phyloP scores from a whole-genome alignment of 768 basidiomycete genomes.

The Tylopilus plumbeoviolaceoides region DNA sequence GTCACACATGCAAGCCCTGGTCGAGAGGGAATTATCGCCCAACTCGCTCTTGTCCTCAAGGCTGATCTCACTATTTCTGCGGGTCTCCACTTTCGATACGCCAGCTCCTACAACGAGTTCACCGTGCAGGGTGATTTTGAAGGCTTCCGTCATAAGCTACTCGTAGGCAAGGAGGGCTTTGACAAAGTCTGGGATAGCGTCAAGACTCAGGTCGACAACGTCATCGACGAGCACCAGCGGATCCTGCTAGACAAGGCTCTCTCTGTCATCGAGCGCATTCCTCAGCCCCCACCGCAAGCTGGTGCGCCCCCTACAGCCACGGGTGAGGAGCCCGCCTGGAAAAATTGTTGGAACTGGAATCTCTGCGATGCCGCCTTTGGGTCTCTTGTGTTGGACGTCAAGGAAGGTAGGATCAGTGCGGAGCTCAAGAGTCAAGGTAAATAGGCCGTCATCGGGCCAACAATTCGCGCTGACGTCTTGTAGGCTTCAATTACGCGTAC shows the following conservation, averaged over 20 bases:
- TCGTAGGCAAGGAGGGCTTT: slow-evolving; percentile 74
- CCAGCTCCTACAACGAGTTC: slow-evolving; percentile 95
- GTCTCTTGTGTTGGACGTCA: slow-evolving; percentile 80
- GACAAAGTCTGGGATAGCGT: slow-evolving; percentile 95
- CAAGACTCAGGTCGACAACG: slow-evolving; percentile 83
- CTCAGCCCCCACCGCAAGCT: slow-evolving; percentile 42
- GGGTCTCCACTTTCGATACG: slow-evolving; percentile 96
- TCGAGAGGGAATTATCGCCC: slow-evolving; percentile 87
- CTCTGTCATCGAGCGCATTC: slow-evolving; percentile 77
- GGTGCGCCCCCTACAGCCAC: slow-evolving; percentile 44
- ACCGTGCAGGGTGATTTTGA: slow-evolving; percentile 89
- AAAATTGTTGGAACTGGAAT: slow-evolving; percentile 99
- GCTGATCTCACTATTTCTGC: slow-evolving; percentile 93
- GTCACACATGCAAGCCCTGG: slow-evolving; percentile 91
- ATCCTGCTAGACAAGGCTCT: slow-evolving; percentile 87
- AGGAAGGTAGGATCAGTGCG: slow-evolving; percentile 87
- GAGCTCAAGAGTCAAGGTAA: slow-evolving; percentile 91
- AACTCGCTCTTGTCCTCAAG: slow-evolving; percentile 86
- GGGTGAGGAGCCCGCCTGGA: slow-evolving; percentile 92
- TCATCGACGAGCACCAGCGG: slow-evolving; percentile 88
- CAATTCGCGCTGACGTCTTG: slow-evolving; percentile 5
- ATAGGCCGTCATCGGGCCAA: slow-evolving; percentile 14
- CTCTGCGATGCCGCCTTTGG: slow-evolving; percentile 95
- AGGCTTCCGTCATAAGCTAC: slow-evolving; percentile 77
- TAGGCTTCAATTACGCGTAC: slow-evolving; percentile 96